These are phyloP conservation scores for Leptographium flavum DNA, from an alignment of 2,329 filamentous ascomycete species.

Conservation along the genomic window DNA sequence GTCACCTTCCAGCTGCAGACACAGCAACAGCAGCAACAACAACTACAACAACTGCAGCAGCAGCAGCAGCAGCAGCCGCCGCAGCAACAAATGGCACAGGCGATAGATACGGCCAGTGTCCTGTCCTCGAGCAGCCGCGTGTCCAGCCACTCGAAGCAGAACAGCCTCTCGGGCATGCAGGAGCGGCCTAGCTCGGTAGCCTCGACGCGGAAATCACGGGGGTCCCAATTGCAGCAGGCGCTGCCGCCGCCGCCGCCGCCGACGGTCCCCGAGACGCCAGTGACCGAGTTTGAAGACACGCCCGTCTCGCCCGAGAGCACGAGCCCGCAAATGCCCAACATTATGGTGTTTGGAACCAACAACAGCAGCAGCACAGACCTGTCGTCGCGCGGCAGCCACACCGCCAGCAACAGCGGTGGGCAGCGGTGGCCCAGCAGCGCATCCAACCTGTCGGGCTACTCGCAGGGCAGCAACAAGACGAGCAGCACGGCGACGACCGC, in stretches of 20 bases:
- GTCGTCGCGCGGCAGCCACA: constrained; percentile 6
- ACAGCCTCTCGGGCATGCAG: constrained; percentile 33
- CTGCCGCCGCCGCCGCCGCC: constrained; percentile 24
- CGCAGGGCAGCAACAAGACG: constrained; percentile 50
- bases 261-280: constrained; percentile 70
- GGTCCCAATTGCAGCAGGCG: constrained; percentile 28
- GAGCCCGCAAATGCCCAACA: constrained; percentile 60
- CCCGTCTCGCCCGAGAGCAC: constrained; percentile 69
- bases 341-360: constrained; percentile 71
- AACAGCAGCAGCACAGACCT: constrained; percentile 21
- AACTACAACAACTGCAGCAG: too few relatives aligned
- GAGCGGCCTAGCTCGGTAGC: constrained; percentile 17
- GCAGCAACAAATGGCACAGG: too few relatives aligned
- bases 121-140: background rate
- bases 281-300: constrained; percentile 89
- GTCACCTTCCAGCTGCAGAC: constrained; percentile 46
- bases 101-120: background rate
- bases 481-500: constrained; percentile 61
- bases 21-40: background rate
- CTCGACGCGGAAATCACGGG: constrained; percentile 4
- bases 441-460: constrained; percentile 67
- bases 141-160: constrained; percentile 27
- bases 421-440: constrained; percentile 66
- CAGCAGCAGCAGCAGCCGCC: too few relatives aligned
- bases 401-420: constrained; percentile 17